Conservation (phyloP, 495 filamentous ascomycete genomes). For the Massariosphaeria phaeospora region DNA sequence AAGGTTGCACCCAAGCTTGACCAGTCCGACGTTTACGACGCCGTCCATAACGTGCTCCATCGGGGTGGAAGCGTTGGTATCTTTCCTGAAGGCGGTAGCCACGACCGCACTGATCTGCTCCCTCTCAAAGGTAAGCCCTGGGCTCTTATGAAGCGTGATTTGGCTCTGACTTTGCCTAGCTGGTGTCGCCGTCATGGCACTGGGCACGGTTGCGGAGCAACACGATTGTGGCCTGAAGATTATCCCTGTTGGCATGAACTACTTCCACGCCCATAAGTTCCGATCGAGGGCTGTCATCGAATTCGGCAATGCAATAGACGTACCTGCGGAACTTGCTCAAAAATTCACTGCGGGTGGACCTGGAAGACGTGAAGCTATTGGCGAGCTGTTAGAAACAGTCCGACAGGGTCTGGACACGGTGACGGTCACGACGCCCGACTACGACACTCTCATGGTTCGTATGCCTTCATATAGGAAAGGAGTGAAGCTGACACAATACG, state of each 20-base stretch:
- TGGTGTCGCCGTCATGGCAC: conserved; percentile 95
- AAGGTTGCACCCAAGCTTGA: conserved; percentile 91
- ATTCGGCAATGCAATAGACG: conserved; percentile 82
- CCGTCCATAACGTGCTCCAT: conserved; percentile 77
- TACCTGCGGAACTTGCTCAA: conserved; percentile 74
- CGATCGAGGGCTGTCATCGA: conserved; percentile 94
- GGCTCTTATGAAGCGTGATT: background rate
- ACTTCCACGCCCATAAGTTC: conserved; percentile 99
- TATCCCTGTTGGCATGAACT: conserved; percentile 99
- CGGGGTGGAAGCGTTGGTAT: conserved; percentile 89
- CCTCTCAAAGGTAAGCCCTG: conserved; percentile 70
- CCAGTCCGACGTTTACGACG: conserved; percentile 87
- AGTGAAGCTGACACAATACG: conserved; percentile 11
- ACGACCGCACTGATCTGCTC: conserved; percentile 88
- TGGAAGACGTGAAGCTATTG: conserved; percentile 78
- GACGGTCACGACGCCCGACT: conserved; percentile 89
- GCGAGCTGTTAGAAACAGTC: conserved; percentile 74
- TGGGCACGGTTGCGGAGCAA: conserved; percentile 82
- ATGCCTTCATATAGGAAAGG: too few relatives aligned
- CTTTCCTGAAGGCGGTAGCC: conserved; percentile 95
- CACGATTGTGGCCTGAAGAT: conserved; percentile 92
- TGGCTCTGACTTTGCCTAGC: conserved; percentile 48
- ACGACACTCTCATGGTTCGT: conserved; percentile 89
- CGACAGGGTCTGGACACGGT: conserved; percentile 80
- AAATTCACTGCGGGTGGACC: conserved; percentile 79